Conservation (phyloP, 192 early-diverging fungal genomes). For the Chytriomyces confervae region DNA sequence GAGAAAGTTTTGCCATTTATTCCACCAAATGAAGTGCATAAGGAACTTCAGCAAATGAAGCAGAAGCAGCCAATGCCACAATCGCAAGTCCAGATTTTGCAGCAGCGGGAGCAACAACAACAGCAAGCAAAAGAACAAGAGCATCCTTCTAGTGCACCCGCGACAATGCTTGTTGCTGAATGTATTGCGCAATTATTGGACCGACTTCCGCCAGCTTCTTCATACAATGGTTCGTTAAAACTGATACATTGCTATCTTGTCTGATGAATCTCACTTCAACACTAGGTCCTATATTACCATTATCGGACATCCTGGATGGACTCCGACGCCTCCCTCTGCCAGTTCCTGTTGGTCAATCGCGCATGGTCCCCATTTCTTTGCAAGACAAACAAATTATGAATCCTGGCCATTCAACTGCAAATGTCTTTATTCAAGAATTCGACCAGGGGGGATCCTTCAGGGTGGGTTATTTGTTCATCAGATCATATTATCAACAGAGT, state of each 20-base stretch:
- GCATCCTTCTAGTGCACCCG: not conserved
- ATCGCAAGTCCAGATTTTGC: not conserved
- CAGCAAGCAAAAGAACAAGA: not conserved
- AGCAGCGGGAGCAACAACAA: not conserved
- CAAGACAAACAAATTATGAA: not conserved
- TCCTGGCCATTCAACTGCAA: not conserved
- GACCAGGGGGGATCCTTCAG: not conserved
- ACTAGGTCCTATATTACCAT: conserved; percentile 42
- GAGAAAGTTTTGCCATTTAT: not conserved
- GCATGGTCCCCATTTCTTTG: conserved; percentile 29
- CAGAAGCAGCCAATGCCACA: not conserved
- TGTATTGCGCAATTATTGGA: conserved; percentile 40
- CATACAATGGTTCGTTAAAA: conserved; percentile 44
- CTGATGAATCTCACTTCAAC: not conserved
- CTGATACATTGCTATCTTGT: not conserved
- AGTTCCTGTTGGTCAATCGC: conserved; percentile 9
- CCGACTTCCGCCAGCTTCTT: conserved; percentile 38
- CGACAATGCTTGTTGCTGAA: conserved; percentile 42
- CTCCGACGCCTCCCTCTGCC: conserved; percentile 44
- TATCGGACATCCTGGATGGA: conserved; percentile 44
- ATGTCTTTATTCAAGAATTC: not conserved
- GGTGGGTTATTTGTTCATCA: not conserved
- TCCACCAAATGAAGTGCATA: too few species aligned
- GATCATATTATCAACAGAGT: not conserved
- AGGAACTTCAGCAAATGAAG: not conserved